Percentiles rank a stretch among this genome's conserved stretches.
Conservation (phyloP, 2,329 filamentous ascomycete species). For the Verticillium dahliae region DNA sequence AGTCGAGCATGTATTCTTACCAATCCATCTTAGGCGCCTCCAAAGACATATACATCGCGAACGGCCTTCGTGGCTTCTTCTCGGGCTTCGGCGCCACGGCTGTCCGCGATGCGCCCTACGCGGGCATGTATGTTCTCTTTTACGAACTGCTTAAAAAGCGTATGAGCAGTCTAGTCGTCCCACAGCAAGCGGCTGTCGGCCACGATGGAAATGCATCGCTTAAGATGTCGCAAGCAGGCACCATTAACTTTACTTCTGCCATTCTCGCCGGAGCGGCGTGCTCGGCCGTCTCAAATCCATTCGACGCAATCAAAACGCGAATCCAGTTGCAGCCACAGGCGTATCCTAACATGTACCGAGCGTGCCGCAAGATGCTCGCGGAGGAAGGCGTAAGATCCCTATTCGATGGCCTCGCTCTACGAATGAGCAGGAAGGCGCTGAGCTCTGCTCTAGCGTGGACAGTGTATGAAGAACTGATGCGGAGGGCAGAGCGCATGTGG, state of each 20-base stretch:
- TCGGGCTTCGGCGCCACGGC: constrained; percentile 91
- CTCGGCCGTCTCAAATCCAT: constrained; percentile 88
- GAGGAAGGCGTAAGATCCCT: constrained; percentile 77
- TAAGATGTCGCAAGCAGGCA: constrained; percentile 7
- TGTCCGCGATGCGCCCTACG: constrained; percentile 91
- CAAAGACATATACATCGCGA: constrained; percentile 63
- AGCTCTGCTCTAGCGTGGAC: constrained; percentile 97
- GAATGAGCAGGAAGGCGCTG: constrained; percentile 85
- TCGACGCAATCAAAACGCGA: constrained; percentile 92
- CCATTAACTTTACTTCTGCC: constrained; percentile 72
- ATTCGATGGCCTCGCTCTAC: constrained; percentile 77
- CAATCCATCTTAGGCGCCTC: constrained; percentile 66
- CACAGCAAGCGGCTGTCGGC: constrained; percentile 5
- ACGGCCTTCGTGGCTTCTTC: constrained; percentile 82
- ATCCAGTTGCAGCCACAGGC: constrained; percentile 80
- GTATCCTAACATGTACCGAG: constrained; percentile 78
- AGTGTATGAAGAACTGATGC: constrained; percentile 86
- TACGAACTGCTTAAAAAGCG: constrained; percentile 78
- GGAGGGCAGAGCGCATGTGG: constrained; percentile 49
- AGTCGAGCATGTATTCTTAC: constrained; percentile 82
- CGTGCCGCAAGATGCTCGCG: constrained; percentile 67
- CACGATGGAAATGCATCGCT: background rate
- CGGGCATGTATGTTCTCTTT: constrained; percentile 86
- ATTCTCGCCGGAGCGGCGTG: constrained; percentile 74
- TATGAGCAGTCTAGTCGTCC: constrained; percentile 30